Base-by-base conservation (phyloP, 208 protist species). In the Leishmania braziliensis region DNA sequence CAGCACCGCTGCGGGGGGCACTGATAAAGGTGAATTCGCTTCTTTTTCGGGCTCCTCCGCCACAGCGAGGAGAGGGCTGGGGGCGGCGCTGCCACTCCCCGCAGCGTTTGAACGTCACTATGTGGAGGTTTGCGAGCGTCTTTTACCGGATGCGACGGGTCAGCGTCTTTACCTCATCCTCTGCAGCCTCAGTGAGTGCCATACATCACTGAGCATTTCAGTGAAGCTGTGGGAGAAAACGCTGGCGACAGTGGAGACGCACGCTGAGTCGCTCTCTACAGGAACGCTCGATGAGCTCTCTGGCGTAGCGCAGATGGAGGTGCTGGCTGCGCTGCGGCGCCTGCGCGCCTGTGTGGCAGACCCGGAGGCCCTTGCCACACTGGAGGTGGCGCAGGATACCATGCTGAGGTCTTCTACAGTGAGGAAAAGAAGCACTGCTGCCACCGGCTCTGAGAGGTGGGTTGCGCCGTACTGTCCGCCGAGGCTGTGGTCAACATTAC, bases 151-250 rank as follows among this genome's bases (percentile, higher is more conserved):
- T 50, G 77, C 82, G 20, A 86, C 62, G 16, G 82, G 82, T 9
- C 82, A 86, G 56, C 82, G 77, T 3, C 78, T 82, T 23, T 86
- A 81, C 74, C 56, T 86, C 4, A 82, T 86, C n/a, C 54, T 86
- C 16, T 79, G 82, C 77, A 86, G 78, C 56, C 43, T 86, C 1
- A 77, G 73, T 39, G 39, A 33, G 5, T 86, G 82, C 78, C n/a
- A 33, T 1, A 69, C 53, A 29, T 63, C 63, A 18, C 48, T 76
- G 62, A 33, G n/a, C 33, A 6, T 81, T 29, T 70, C 82, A 10
- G 62, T 69, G 0, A 58, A 74, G 20, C 43, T 63, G 54, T 86
- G 82, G 82, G 73, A 70, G 26, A 80, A 70, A 48, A 16, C 63
- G 63, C 58, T 86, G 74, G 60, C 46, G 46, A 14, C 78, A 14